Base-by-base conservation (phyloP, 2,329 filamentous ascomycete species). In the Trichoderma endophyticum region DNA sequence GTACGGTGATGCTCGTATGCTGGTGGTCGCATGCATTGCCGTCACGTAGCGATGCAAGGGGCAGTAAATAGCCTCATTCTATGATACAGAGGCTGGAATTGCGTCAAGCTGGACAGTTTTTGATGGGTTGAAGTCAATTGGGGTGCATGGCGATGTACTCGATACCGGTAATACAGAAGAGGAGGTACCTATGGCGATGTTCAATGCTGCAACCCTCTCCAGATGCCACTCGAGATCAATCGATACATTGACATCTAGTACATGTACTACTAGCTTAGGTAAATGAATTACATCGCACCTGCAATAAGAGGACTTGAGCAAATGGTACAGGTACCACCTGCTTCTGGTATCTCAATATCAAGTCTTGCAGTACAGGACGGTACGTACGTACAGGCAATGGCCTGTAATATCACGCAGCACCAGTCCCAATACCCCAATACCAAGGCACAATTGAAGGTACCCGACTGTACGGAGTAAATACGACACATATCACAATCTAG, bases 41-140 rank as follows among this genome's bases (percentile, higher is more conserved):
- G 56, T 59, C 21, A 57, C 64, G 32, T 51, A 59, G n/a, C 11
- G 12, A 67, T 67, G 64, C 64, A 67, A 67, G 64, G 64, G 64
- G n/a, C 24, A 39, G 26, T 7, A 61, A 61, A 51, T 51, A 51
- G 43, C n/a, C 43, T 51, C 43, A 21, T 51, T 7, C 9, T 15
- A 39, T 64, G 62, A 48, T 48, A 15, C 11, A 61, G 59, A 32
- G 43, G 43, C 43, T 34, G n/a, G n/a, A n/a, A 32, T 28, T 51
- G 28, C 7, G 8, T 32, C 8, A 32, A 32, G 43, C 62, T 54
- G 39, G 43, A 26, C 28, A 65, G 8, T 11, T 14, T 15, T 51
- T 51, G 62, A 24, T 30, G 21, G n/a, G 11, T 51, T 51, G n/a
- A 51, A 51, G 43, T 51, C 43, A 51, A 51, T 51, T 51, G 43